Base-by-base conservation (phyloP, 2,329 filamentous ascomycete species). In the Penicillium sp. region DNA sequence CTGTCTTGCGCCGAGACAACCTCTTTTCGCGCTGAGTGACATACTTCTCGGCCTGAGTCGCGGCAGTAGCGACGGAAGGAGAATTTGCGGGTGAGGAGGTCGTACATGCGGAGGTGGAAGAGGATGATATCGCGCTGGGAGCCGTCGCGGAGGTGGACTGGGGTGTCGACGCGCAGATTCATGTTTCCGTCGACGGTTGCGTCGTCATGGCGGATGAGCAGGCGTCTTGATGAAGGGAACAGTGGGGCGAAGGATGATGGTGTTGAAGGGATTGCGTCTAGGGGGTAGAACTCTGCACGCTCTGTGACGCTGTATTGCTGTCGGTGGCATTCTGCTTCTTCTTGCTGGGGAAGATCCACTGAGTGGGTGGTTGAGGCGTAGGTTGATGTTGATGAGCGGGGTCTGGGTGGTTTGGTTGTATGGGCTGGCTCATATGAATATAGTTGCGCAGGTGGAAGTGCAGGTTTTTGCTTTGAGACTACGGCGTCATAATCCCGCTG, bases 81-180 rank as follows among this genome's bases (percentile, higher is more conserved):
- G 74, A 96, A 97, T 57, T 96, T 89, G 46, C 94, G 85, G 63
- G 86, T 86, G 67, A 86, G 87, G 51, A 97, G 78, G 72, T 97
- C 91, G 71, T 96, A 88, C 91, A 99, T 96, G 66, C 92, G 89
- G 56, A 97, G 80, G 73, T 99, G 93, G 75, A 97, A 97, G 45
- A 99, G 86, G 5, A 86, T 90, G 65, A 89, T 83, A 63, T 85
- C 85, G 58, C 86, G 83, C 59, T 83, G 83, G 48, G 76, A 75
- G 40, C 81, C 79, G 39, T 83, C 82, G 24, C 82, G 81, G 24
- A 78, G 76, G 24, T 77, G 75, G 43, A 90, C 83, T 58, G 89
- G 79, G 5, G 90, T 93, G 70, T 96, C 92, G 54, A 97, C 82
- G 31, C 92, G 87, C 53, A 99, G 81, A 70, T 97, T 97, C 91